phyloP scores from a whole-genome alignment of 495 filamentous ascomycete species.

The Annulohypoxylon bovei region DNA sequence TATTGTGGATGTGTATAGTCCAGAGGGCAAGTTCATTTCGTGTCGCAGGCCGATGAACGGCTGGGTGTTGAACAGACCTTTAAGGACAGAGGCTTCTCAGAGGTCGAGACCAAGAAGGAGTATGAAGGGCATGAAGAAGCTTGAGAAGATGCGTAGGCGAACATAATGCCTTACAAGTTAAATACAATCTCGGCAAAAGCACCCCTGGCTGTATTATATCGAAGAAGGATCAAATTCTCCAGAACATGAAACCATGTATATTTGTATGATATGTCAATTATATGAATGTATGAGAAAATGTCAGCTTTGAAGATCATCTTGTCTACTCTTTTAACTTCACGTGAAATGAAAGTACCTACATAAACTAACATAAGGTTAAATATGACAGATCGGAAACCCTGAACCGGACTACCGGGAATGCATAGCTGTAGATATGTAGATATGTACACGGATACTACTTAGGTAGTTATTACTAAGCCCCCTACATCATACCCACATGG shows the following conservation, averaged over 20 bases:
- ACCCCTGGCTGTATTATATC: not conserved
- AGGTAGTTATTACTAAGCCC: not conserved
- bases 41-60: constrained; percentile 76
- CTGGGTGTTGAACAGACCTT: constrained; percentile 63
- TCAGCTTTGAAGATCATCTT: not conserved
- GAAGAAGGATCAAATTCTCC: not conserved
- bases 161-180: not conserved
- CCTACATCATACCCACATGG: constrained; percentile 6
- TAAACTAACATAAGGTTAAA: constrained; percentile 3
- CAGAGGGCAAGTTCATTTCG: constrained; percentile 80
- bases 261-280: constrained; percentile 4
- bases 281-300: not conserved
- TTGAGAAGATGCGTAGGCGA: constrained; percentile 49
- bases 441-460: not conserved
- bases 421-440: not conserved
- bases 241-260: not conserved
- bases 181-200: not conserved
- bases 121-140: constrained; percentile 69
- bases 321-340: not conserved
- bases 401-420: constrained; percentile 17
- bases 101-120: constrained; percentile 60
- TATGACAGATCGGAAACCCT: constrained; percentile 23
- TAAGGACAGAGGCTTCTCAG: constrained; percentile 30
- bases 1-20: constrained; percentile 83
- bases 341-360: not conserved